These are phyloP conservation scores for Saccharomycopsis oosterbeekiorum DNA, from an alignment of 805 yeast genomes.

Conservation along the genomic window DNA sequence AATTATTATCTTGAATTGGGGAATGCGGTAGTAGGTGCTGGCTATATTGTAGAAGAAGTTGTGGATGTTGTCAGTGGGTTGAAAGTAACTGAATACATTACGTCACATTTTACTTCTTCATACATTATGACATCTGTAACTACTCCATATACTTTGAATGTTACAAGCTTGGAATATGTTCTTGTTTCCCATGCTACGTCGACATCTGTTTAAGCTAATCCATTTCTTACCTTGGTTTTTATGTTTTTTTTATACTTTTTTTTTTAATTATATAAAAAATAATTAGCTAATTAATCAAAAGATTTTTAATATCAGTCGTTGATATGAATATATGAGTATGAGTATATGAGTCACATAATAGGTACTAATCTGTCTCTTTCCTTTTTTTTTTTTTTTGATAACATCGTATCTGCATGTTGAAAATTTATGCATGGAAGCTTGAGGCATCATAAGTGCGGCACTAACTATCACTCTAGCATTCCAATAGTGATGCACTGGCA, in stretches of 20 bases:
- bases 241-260: neutral
- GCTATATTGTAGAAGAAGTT: conserved; percentile 13
- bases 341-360: neutral
- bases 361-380: neutral
- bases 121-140: conserved; percentile 4
- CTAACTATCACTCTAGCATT: neutral
- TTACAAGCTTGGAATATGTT: neutral
- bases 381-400: neutral
- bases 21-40: conserved; percentile 14
- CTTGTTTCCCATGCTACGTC: neutral
- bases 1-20: conserved; percentile 11
- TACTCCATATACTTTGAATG: neutral
- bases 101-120: conserved; percentile 2
- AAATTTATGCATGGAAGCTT: neutral
- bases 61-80: conserved; percentile 11
- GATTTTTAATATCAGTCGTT: too few species aligned
- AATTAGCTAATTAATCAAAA: neutral
- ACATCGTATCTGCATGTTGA: neutral
- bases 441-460: neutral
- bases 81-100: conserved; percentile 6
- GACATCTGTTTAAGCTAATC: neutral
- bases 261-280: neutral
- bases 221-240: neutral
- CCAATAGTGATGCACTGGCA: neutral
- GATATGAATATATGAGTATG: too few species aligned